Conservation (phyloP, 176 grass and related monocot species). For the Juncus inflexus region DNA sequence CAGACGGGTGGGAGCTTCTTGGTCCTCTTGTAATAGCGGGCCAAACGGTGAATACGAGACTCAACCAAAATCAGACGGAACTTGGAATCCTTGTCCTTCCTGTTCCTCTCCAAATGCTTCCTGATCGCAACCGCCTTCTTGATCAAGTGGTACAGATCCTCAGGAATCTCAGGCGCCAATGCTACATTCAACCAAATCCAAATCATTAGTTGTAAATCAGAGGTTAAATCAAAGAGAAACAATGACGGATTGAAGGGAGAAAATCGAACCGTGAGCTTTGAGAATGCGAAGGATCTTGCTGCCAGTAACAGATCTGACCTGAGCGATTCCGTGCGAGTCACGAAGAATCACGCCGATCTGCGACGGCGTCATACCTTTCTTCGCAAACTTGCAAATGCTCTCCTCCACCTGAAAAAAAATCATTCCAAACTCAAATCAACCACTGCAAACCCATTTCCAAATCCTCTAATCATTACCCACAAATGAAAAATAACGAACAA, state of each 20-base stretch:
- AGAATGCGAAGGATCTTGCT: constrained; percentile 95
- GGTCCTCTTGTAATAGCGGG: constrained; percentile 96
- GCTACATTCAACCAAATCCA: constrained; percentile 23
- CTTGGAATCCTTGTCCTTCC: constrained; percentile 95
- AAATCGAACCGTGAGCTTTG: constrained; percentile 70
- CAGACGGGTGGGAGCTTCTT: constrained; percentile 90
- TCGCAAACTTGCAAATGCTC: constrained; percentile 31
- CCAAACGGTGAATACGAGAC: constrained; percentile 90
- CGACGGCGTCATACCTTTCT: constrained; percentile 71
- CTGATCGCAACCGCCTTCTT: constrained; percentile 92
- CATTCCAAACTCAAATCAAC: not conserved
- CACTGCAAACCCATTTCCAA: not conserved
- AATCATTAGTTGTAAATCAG: too few relatives aligned
- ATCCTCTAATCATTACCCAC: not conserved
- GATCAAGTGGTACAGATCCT: constrained; percentile 83
- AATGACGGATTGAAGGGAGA: too few relatives aligned
- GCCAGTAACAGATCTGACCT: constrained; percentile 68
- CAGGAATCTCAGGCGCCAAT: constrained; percentile 69
- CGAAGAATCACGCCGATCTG: constrained; percentile 81
- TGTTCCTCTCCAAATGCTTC: constrained; percentile 94
- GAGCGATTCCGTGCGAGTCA: constrained; percentile 80
- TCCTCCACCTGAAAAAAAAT: constrained; percentile 29
- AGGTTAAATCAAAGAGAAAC: too few relatives aligned
- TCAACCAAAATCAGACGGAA: constrained; percentile 90
- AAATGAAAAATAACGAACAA: constrained; percentile 8